Evolutionary conservation across 2,329 filamentous ascomycete genomes (phyloP), one percentile per base, ranked within the genome.

Genomic region (Aspergillus ustus): DNA sequence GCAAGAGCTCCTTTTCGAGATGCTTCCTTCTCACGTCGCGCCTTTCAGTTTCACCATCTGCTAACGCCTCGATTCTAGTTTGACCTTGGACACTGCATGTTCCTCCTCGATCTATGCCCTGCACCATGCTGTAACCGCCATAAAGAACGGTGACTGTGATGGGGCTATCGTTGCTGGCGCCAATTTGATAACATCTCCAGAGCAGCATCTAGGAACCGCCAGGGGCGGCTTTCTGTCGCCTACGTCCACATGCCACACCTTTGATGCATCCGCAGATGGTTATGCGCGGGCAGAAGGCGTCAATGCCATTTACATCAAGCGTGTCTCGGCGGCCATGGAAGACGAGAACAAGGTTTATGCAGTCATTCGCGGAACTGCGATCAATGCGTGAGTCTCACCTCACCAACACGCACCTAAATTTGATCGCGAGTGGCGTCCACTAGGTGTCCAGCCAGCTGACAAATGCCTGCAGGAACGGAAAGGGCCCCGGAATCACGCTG

Each of bases 81-180:
- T 63, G 2, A 46, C 43, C 1, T 43, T 68, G 2, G 73, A 80
- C 57, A 78, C 75, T 0, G 77, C 76, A 0, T 81, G 79, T 57
- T 79, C 78, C 0, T 76, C 77, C 0, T 77, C 77, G 0, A 46
- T 73, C 0, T 77, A 78, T 2, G 75, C 77, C 1, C 68, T 82
- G 0, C 73, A 82, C 49, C 66, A 68, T 15, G 80, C 80, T 0
- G 77, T 73, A 40, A 25, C 63, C 17, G 69, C 67, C 0, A 37
- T 75, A 1, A 59, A 63, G 1, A 62, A 15, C 9, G 53, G 66
- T 0, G 73, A 76, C 1, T 69, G 63, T 25, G 45, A 31, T 4
- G 52, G 52, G 0, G 71, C 73, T 2, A 45, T 73, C 1, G 67
- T 67, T 6, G 68, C 61, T 7, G 69, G 70, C 8, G 66, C 66